Percentiles rank a stretch among this genome's conserved stretches.
phyloP scores from a whole-genome alignment of 345 rosid genomes.

The Citrus reticulata region DNA sequence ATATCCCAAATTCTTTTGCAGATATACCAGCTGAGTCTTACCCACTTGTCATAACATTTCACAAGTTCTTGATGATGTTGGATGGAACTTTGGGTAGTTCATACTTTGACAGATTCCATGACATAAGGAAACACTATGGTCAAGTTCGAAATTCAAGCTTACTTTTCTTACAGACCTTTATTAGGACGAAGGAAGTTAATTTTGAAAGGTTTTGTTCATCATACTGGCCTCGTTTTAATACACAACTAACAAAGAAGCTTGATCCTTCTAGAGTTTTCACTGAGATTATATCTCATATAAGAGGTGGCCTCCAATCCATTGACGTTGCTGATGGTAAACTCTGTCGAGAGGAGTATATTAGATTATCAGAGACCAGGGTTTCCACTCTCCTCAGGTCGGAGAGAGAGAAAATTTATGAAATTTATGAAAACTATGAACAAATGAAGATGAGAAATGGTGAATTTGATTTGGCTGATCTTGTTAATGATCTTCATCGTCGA shows the following conservation, averaged over 20 bases:
- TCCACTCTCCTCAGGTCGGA: constrained; percentile 28
- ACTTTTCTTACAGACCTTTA: constrained; percentile 22
- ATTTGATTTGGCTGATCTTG: constrained; percentile 58
- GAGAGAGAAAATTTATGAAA: constrained; percentile 38
- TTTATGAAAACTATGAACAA: constrained; percentile 41
- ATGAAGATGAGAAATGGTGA: constrained; percentile 39
- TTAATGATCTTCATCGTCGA: constrained; percentile 47
- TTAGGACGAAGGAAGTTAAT: constrained; percentile 43
- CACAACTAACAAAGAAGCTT: not conserved
- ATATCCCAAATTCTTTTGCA: constrained; percentile 40
- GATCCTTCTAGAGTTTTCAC: too few relatives aligned
- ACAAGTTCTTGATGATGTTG: constrained; percentile 56
- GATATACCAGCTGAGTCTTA: constrained; percentile 27
- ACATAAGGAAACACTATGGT: constrained; percentile 20
- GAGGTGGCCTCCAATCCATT: too few relatives aligned
- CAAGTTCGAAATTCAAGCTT: constrained; percentile 20
- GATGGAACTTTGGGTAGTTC: constrained; percentile 50
- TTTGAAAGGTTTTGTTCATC: constrained; percentile 38
- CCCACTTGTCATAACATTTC: constrained; percentile 53
- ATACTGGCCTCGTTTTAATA: constrained; percentile 47
- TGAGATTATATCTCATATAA: too few relatives aligned
- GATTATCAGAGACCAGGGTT: constrained; percentile 28
- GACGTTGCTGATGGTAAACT: constrained; percentile 18
- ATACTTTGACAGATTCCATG: constrained; percentile 41
- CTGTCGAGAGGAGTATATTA: constrained; percentile 30